Evolutionary conservation across 2,329 filamentous ascomycete genomes (phyloP), one percentile per base, ranked within the genome.

Genomic region (Aspergillus jensenii): DNA sequence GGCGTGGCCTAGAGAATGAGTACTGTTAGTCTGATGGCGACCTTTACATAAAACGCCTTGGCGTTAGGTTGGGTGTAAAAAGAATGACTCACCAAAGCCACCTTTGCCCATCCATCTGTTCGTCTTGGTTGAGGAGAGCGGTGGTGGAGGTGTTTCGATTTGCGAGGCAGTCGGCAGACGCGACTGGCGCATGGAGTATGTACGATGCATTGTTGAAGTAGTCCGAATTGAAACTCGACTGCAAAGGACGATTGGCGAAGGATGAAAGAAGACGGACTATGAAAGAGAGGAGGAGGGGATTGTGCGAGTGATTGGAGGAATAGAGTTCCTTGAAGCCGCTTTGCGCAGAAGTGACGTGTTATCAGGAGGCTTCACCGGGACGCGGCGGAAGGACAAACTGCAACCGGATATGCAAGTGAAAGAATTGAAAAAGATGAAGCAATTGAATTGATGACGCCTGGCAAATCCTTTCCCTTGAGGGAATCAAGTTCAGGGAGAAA

Each of bases 171-270:
- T 99, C 49, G 95, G 95, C 78, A 91, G 91, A 84, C 95, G 89
- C 78, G 90, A 89, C 80, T 96, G 90, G 88, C 95, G 93, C 95
- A 97, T 96, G 71, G 92, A 96, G 78, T 98, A 99, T 66, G 95
- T 97, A 77, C 93, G 92, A 86, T 99, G 95, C 93, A 99, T 99
- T 63, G 62, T 72, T 70, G 15, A 52, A 60, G 15, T 17, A 8
- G 44, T 59, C 33, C 19, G 43, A 51, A 40, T 35, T 25, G 33
- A 41, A 25, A 27, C 21, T 45, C 17, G 17, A 40, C 11, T 17
- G 35, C 46, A 17, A 33, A 41, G 31, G 15, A 39, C 17, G 31
- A 44, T 46, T 33, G 39, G 31, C 19, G 9, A 37, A 21, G 7
- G 56, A 59, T 37, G 55, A 47, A 17, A 51, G 37, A 27, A 35